Conservation (phyloP, 73 alveolate genomes). For the Blepharisma stoltei region DNA sequence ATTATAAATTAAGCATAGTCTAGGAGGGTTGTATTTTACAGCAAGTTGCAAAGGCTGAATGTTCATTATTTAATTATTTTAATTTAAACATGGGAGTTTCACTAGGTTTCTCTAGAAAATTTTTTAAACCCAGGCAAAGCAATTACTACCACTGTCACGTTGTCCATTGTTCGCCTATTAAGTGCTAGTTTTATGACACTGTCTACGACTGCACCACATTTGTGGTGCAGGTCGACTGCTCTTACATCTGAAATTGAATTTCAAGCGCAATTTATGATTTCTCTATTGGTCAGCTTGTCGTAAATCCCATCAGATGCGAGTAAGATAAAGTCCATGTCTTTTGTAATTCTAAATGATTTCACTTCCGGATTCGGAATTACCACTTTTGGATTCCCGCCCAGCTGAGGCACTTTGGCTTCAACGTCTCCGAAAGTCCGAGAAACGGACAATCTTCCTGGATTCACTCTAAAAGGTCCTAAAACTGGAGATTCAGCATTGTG, state of each 20-base stretch:
- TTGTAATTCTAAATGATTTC: conserved; percentile 66
- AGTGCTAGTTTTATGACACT: conserved; percentile 82
- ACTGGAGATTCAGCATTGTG: too few species aligned
- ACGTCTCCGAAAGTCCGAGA: conserved; percentile 94
- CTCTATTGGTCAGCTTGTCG: conserved; percentile 70
- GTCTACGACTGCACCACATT: conserved; percentile 94
- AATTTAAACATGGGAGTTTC: too few species aligned
- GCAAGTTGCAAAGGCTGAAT: conserved; percentile 1
- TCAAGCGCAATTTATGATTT: conserved; percentile 70
- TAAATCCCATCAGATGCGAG: conserved; percentile 66
- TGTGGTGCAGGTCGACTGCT: conserved; percentile 65
- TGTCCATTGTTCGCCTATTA: conserved; percentile 70
- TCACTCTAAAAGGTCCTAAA: conserved; percentile 25
- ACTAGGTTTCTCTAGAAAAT: too few species aligned
- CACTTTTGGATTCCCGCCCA: conserved; percentile 95
- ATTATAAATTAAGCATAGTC: background rate
- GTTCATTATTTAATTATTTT: background rate
- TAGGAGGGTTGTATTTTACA: conserved; percentile 17
- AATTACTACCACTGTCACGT: conserved; percentile 60
- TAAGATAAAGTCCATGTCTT: conserved; percentile 63
- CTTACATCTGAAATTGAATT: conserved; percentile 25
- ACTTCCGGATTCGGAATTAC: conserved; percentile 89
- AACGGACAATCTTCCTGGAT: conserved; percentile 19
- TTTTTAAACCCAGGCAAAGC: conserved; percentile 15
- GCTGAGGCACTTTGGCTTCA: conserved; percentile 82